Evolutionary conservation across 2,329 filamentous ascomycete species (phyloP).

Genomic region (Pezicula neosporulosa): DNA sequence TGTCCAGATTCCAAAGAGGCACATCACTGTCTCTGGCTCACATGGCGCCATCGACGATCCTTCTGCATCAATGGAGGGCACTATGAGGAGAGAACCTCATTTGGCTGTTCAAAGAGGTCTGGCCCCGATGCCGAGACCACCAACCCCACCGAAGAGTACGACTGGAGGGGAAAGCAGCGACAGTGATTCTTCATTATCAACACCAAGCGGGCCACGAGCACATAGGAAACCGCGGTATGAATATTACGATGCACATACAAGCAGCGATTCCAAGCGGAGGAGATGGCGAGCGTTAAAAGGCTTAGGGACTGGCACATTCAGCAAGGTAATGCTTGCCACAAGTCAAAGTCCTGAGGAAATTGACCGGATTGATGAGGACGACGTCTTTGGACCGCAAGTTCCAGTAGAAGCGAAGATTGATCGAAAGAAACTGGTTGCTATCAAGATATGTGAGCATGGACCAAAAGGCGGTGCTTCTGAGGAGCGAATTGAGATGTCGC

Average conservation of each 20-base stretch:
- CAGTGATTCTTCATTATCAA: conserved; percentile 44
- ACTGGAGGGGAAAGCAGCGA: conserved; percentile 50
- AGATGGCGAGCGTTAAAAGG: conserved; percentile 77
- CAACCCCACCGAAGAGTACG: conserved; percentile 81
- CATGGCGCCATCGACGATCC: conserved; percentile 40
- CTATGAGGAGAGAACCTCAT: conserved; percentile 74
- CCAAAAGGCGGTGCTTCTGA: conserved; percentile 91
- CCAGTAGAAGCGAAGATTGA: conserved; percentile 42
- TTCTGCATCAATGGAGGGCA: conserved; percentile 45
- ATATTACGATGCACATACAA: conserved; percentile 66
- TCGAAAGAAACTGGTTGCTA: conserved; percentile 81
- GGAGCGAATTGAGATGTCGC: conserved; percentile 85
- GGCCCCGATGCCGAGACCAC: conserved; percentile 57
- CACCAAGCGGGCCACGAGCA: conserved; percentile 30
- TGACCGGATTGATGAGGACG: conserved; percentile 33
- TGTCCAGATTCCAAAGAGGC: conserved; percentile 63
- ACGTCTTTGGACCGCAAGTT: conserved; percentile 25
- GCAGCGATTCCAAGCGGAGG: conserved; percentile 65
- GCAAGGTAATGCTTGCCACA: conserved; percentile 87
- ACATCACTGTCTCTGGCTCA: conserved; percentile 68
- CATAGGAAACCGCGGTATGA: conserved; percentile 44
- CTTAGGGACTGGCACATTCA: conserved; percentile 93
- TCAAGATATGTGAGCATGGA: conserved; percentile 94
- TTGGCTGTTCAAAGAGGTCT: conserved; percentile 77
- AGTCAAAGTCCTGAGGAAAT: conserved; percentile 60